Conservation (phyloP, 2,329 filamentous ascomycete genomes). For the Fusarium cicatricum region DNA sequence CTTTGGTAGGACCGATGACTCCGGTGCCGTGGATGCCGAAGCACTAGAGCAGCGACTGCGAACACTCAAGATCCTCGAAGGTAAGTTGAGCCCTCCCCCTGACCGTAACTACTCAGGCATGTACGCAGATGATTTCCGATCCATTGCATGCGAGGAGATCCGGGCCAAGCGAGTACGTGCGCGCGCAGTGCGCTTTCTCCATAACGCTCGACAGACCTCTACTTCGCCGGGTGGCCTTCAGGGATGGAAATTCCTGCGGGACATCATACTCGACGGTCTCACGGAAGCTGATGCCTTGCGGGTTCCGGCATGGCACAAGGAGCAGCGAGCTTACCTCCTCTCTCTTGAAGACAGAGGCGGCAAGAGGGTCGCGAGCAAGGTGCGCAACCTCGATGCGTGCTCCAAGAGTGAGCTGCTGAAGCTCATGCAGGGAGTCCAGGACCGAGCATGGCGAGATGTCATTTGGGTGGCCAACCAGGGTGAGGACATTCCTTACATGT, state of each 20-base stretch:
- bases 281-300: not conserved
- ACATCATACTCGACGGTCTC: conserved; percentile 7
- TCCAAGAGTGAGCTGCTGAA: conserved; percentile 16
- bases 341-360: not conserved
- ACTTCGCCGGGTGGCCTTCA: not conserved
- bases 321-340: conserved; percentile 25
- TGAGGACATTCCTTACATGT: conserved; percentile 23
- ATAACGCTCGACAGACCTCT: not conserved
- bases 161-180: not conserved
- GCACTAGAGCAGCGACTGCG: conserved; percentile 8
- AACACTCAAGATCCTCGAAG: conserved; percentile 14
- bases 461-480: conserved; percentile 36
- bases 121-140: not conserved
- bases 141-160: not conserved
- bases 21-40: not conserved
- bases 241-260: conserved; percentile 24
- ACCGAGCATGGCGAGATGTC: conserved; percentile 36
- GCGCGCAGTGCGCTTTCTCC: not conserved
- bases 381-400: conserved; percentile 20
- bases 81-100: conserved; percentile 14
- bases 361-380: not conserved
- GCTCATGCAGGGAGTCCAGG: conserved; percentile 25
- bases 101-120: conserved; percentile 13
- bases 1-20: not conserved
- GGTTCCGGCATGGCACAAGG: conserved; percentile 5